Base-by-base conservation (phyloP, 768 basidiomycete genomes). In the Trametopsis cervina region DNA sequence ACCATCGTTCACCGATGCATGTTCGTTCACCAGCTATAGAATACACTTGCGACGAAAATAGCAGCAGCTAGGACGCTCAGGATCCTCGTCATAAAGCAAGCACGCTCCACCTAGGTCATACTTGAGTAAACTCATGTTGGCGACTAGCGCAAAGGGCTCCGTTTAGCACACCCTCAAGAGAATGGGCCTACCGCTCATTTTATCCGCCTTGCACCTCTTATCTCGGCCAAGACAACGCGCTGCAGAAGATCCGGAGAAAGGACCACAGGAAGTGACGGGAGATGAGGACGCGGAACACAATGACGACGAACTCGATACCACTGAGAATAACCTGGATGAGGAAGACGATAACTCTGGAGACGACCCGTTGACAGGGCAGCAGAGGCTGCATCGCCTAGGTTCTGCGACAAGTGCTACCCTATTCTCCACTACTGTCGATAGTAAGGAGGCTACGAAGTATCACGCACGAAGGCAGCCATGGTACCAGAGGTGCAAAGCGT, bases 401-500 rank as follows among this genome's bases (percentile, higher is more conserved):
- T 52, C 56, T 1, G 33, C 51, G 20, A 49, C 42, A 24, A 38
- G 27, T 29, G 29, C 22, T 12, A 54, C 50, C 23, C 27, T 52
- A 24, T 57, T 47, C 41, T 45, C 43, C 6, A 44, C 36, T 13
- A 2, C 21, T 12, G 15, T 51, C 11, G n/a, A 25, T 20, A 9
- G 15, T 23, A 6, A 27, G 23, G 15, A 23, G 2, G 29, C 33
- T 25, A 22, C 6, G 15, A 23, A 22, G 17, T 13, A 22, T 10
- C 13, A 13, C 38, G 9, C 9, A 45, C 18, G 18, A 4, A 24
- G 22, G 15, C 5, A 33, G 4, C 33, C 53, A 1, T 40, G 54
- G 24, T 38, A 54, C 2, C n/a, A 54, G 24, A 58, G 54, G 42
- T 4, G 27, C 12, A 55, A 54, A 22, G 52, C 62, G 1, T 22